Evolutionary conservation across 257 asterid species (phyloP).

Genomic region (Plectranthus barbatus): DNA sequence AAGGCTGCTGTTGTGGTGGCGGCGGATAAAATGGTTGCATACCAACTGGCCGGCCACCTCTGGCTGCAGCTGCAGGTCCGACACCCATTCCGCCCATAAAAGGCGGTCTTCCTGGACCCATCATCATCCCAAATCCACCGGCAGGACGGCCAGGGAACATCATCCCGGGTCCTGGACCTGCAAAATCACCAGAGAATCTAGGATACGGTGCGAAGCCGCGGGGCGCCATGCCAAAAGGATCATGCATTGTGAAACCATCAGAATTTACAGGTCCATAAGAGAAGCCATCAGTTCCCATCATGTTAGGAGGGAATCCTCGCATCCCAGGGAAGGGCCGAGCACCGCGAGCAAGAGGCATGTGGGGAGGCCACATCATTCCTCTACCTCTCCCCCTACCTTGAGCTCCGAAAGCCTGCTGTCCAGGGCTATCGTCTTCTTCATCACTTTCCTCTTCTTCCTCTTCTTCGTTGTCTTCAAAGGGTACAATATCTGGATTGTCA

Average conservation of each 20-base stretch:
- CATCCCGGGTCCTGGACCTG: constrained; percentile 60
- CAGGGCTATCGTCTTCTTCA: constrained; percentile 65
- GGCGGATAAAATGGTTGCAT: constrained; percentile 65
- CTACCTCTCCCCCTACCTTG: constrained; percentile 83
- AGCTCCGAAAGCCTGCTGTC: constrained; percentile 40
- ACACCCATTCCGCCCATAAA: constrained; percentile 62
- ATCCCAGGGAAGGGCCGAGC: constrained; percentile 59
- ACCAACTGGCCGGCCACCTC: constrained; percentile 50
- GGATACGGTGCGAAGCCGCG: constrained; percentile 77
- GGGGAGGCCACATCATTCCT: constrained; percentile 90
- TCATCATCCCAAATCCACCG: constrained; percentile 80
- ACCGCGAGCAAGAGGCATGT: constrained; percentile 66
- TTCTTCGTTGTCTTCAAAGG: constrained; percentile 84
- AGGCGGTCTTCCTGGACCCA: constrained; percentile 77
- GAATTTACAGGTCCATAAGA: constrained; percentile 55
- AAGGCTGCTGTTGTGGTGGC: constrained; percentile 33
- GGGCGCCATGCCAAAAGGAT: constrained; percentile 70
- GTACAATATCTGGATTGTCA: constrained; percentile 75
- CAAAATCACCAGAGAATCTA: constrained; percentile 66
- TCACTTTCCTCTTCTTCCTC: constrained; percentile 90
- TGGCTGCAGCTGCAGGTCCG: constrained; percentile 20
- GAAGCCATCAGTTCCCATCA: constrained; percentile 77
- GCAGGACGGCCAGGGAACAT: constrained; percentile 76
- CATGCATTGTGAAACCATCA: constrained; percentile 74
- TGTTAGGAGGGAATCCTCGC: constrained; percentile 64